Base-by-base conservation (phyloP, 106 monocot species). In the Platanthera zijinensis region DNA sequence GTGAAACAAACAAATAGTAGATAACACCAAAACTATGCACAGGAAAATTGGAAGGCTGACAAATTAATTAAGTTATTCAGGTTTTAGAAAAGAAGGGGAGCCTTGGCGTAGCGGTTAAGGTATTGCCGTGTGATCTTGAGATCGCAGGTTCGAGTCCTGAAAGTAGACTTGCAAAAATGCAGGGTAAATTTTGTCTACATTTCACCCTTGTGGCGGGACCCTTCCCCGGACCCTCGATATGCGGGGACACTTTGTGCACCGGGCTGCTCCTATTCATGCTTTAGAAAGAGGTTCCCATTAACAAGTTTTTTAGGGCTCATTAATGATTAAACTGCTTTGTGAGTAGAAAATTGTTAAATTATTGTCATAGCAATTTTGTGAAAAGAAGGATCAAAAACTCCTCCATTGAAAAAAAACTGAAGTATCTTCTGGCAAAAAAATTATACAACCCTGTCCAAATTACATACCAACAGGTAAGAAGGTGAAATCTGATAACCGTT, bases 401-500 rank as follows among this genome's bases (percentile, higher is more conserved):
- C 30, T 4, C 39, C 32, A 9, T 30, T 12, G 32, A 10, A 67
- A 48, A 14, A 61, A 48, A 70, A 46, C 47, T 48, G 48, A 71
- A 48, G 70, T 17, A 47, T 71, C 1, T 46, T 8, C n/a, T 48
- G 15, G n/a, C 50, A 22, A 48, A 50, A 32, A 28, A 12, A 30
- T 19, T 52, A 51, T 73, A 22, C 15, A 66, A 51, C 10, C 30
- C 6, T 57, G 15, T 62, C 48, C 70, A n/a, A 5, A 46, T 72
- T 14, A 74, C 83, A 46, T 83, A 87, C 90, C 90, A 25, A 75
- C 87, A 74, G 90, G 90, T 72, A 90, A 81, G 64, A 90, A 90
- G 7, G 90, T 90, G 74, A 79, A 90, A 61, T 90, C 90, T 57
- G 90, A 83, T 81, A 90, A 85, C 78, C 85, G 85, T 84, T 90